These are phyloP conservation scores for Mucor plumbeus DNA, from an alignment of 371 early-diverging fungal species.

Conservation along the genomic window DNA sequence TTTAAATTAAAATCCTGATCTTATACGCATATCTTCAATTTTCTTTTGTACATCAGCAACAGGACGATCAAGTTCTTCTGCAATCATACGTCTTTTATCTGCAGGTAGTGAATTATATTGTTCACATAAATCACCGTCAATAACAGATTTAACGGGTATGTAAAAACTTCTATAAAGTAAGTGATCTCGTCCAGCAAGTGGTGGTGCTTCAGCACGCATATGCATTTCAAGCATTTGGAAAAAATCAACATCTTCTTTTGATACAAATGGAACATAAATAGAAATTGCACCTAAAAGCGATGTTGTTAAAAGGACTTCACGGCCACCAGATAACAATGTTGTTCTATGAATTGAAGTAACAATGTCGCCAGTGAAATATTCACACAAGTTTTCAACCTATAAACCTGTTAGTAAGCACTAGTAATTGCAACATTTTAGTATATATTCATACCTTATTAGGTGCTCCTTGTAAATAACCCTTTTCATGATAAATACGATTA, in stretches of 20 bases:
- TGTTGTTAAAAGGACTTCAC: constrained; percentile 86
- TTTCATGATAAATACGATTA: constrained; percentile 77
- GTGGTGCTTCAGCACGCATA: constrained; percentile 78
- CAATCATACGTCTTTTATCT: constrained; percentile 77
- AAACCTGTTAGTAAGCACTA: not conserved
- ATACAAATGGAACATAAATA: constrained; percentile 83
- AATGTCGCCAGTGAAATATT: constrained; percentile 89
- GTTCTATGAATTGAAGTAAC: constrained; percentile 82
- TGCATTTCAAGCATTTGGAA: constrained; percentile 93
- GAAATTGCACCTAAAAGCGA: constrained; percentile 87
- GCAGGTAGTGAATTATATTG: constrained; percentile 71
- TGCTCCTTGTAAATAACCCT: constrained; percentile 83
- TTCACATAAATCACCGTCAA: constrained; percentile 96
- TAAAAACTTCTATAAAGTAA: constrained; percentile 81
- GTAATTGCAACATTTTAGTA: not conserved
- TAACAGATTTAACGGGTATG: constrained; percentile 80
- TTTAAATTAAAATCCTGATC: constrained; percentile 58
- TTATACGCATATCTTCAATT: constrained; percentile 85
- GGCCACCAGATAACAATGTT: constrained; percentile 82
- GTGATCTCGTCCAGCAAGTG: constrained; percentile 91
- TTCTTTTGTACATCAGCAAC: constrained; percentile 90
- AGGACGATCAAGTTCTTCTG: constrained; percentile 89
- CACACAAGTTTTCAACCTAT: constrained; percentile 65
- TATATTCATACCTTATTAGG: constrained; percentile 75
- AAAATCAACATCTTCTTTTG: constrained; percentile 91